Conservation (phyloP, 345 rosid species). For the Reutealis trisperma region DNA sequence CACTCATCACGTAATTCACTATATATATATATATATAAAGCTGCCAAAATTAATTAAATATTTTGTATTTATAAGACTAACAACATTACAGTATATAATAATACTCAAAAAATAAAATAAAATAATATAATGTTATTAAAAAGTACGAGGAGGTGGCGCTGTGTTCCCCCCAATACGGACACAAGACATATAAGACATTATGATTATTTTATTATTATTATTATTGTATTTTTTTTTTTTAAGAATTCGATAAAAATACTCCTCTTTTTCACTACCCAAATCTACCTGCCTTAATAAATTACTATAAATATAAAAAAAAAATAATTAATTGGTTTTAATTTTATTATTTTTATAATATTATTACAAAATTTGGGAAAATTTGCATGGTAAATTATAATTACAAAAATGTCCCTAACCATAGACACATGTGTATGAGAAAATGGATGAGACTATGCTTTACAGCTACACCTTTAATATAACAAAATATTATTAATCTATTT, state of each 20-base stretch:
- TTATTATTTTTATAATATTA: too few relatives aligned
- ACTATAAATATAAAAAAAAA: not conserved
- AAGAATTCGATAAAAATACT: conserved; percentile 39
- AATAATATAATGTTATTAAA: not conserved
- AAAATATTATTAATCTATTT: too few relatives aligned
- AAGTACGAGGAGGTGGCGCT: conserved; percentile 58
- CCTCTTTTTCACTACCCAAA: conserved; percentile 60
- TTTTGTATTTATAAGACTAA: too few relatives aligned
- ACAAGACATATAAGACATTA: conserved; percentile 33
- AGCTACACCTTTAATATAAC: conserved; percentile 7
- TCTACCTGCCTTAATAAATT: conserved; percentile 39
- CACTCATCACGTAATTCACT: too few relatives aligned
- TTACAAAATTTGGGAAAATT: not conserved
- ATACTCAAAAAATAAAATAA: not conserved
- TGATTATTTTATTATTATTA: not conserved
- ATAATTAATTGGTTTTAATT: not conserved
- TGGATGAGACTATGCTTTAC: conserved; percentile 29
- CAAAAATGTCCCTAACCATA: not conserved
- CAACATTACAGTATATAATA: not conserved
- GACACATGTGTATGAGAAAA: conserved; percentile 14
- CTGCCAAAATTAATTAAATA: too few relatives aligned
- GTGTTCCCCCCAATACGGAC: conserved; percentile 49
- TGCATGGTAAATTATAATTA: conserved; percentile 9
- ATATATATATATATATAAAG: too few relatives aligned
- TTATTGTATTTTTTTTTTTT: not conserved